Conservation (phyloP, 1,284 basidiomycete genomes). For the Cutaneotrichosporon cavernicola region DNA sequence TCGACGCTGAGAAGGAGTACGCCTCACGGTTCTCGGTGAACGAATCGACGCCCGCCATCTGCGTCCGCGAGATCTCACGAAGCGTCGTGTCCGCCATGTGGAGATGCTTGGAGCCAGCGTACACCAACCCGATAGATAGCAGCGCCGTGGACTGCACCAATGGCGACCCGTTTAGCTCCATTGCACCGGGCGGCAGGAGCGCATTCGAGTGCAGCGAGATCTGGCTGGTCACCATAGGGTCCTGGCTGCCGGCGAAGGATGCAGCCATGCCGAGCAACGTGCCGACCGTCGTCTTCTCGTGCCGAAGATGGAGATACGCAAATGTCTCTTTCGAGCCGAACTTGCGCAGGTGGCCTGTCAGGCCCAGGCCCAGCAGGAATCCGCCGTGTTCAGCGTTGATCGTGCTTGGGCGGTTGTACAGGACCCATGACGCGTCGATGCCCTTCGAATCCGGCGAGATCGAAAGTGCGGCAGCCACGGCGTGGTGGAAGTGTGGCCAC, state of each 20-base stretch:
- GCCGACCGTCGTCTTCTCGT: slow-evolving; percentile 90
- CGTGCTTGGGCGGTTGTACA: slow-evolving; percentile 83
- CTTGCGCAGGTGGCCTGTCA: slow-evolving; percentile 82
- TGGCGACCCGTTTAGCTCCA: slow-evolving; percentile 84
- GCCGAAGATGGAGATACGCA: slow-evolving; percentile 88
- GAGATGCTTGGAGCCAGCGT: slow-evolving; percentile 80
- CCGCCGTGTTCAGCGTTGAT: slow-evolving; percentile 90
- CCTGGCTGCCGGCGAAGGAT: slow-evolving; percentile 83
- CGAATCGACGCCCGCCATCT: slow-evolving; percentile 74
- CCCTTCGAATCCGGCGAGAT: slow-evolving; percentile 72
- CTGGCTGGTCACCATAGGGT: slow-evolving; percentile 83
- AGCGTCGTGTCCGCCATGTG: slow-evolving; percentile 90
- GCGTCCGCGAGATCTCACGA: slow-evolving; percentile 73
- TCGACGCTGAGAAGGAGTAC: slow-evolving; percentile 82
- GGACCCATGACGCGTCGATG: slow-evolving; percentile 87
- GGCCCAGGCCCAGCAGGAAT: slow-evolving; percentile 86
- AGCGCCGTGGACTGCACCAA: slow-evolving; percentile 88
- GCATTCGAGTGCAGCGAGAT: slow-evolving; percentile 91
- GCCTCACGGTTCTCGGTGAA: slow-evolving; percentile 84
- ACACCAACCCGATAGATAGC: slow-evolving; percentile 83
- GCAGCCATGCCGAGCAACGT: slow-evolving; percentile 87
- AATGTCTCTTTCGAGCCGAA: slow-evolving; percentile 81
- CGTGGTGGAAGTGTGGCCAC: slow-evolving; percentile 98
- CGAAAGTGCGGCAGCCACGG: slow-evolving; percentile 84
- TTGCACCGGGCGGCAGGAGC: slow-evolving; percentile 77